Conservation (phyloP, 2,329 filamentous ascomycete genomes). For the Pseudohalonectria lignicola region DNA sequence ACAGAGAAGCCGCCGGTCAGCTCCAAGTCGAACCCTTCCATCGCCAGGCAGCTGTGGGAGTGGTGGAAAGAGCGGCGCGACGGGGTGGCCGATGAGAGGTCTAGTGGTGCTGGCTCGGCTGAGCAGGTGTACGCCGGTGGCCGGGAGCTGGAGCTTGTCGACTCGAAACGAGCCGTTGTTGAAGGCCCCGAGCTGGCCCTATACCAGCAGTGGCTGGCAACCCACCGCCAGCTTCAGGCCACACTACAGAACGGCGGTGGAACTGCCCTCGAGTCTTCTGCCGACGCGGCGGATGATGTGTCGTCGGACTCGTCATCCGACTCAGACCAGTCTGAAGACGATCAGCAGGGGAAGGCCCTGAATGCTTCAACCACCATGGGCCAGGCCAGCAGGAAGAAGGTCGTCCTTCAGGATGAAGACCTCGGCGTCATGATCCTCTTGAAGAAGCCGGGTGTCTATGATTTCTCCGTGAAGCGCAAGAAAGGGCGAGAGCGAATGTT, state of each 20-base stretch:
- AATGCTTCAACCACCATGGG: slow-evolving; percentile 80
- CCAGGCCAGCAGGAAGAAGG: slow-evolving; percentile 74
- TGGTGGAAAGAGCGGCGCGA: slow-evolving; percentile 62
- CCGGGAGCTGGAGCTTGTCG: slow-evolving; percentile 46
- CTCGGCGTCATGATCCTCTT: slow-evolving; percentile 85
- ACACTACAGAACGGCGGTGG: slow-evolving; percentile 60
- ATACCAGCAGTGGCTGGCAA: slow-evolving; percentile 89
- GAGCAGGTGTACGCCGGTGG: slow-evolving; percentile 58
- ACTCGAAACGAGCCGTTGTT: slow-evolving; percentile 53
- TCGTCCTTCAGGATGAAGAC: slow-evolving; percentile 79
- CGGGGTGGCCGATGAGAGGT: slow-evolving; percentile 36
- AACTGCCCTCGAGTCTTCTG: slow-evolving; percentile 55
- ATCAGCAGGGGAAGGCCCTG: slow-evolving; percentile 83
- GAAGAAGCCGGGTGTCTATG: slow-evolving; percentile 80
- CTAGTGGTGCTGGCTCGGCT: slow-evolving; percentile 20
- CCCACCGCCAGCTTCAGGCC: slow-evolving; percentile 76
- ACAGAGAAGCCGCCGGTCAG: slow-evolving; percentile 58
- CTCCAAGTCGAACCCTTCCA: slow-evolving; percentile 35
- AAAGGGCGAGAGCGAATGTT: slow-evolving; percentile 90
- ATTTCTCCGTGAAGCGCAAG: slow-evolving; percentile 85
- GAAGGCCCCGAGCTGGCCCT: slow-evolving; percentile 65
- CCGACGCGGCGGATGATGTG: slow-evolving; percentile 64
- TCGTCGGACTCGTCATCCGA: slow-evolving; percentile 78
- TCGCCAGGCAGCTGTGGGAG: slow-evolving; percentile 70
- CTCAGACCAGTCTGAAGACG: slow-evolving; percentile 79